Conservation (phyloP, 1,284 basidiomycete species). For the Pterulicium gracile region DNA sequence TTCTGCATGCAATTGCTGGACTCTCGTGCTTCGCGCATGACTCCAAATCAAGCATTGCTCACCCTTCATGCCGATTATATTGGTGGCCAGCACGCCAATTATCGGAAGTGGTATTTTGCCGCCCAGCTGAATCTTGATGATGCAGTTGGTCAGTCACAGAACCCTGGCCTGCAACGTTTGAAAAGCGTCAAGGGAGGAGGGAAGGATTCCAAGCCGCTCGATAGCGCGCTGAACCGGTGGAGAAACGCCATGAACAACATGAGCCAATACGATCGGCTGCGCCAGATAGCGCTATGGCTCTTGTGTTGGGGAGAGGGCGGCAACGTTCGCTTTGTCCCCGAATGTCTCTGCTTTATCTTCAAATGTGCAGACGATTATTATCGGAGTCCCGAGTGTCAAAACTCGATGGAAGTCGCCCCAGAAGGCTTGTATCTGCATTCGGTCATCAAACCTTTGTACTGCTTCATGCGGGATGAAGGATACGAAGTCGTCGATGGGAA, state of each 20-base stretch:
- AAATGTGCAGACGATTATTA: conserved; percentile 99
- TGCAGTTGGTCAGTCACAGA: conserved; percentile 92
- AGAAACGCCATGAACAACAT: conserved; percentile 98
- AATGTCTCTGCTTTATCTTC: conserved; percentile 99
- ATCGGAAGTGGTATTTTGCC: conserved; percentile 99
- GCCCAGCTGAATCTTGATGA: conserved; percentile 98
- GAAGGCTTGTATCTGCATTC: conserved; percentile 92
- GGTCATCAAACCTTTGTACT: conserved; percentile 91
- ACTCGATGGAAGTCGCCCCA: conserved; percentile 85
- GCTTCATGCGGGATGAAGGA: conserved; percentile 94
- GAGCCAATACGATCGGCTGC: conserved; percentile 95
- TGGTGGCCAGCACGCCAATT: conserved; percentile 94
- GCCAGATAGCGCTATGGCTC: conserved; percentile 92
- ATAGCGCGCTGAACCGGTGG: conserved; percentile 88
- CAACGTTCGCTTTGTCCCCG: conserved; percentile 94
- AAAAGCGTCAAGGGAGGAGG: conserved; percentile 72
- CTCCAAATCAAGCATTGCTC: conserved; percentile 90
- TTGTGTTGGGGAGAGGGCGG: conserved; percentile 98
- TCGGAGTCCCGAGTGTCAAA: conserved; percentile 96
- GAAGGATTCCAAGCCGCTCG: conserved; percentile 75
- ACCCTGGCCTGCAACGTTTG: conserved; percentile 84
- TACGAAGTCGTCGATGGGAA: conserved; percentile 96
- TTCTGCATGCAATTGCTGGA: conserved; percentile 98
- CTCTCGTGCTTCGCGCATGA: conserved; percentile 95
- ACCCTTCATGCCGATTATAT: conserved; percentile 99